These are phyloP conservation scores for Cynara cardunculus DNA, from an alignment of 129 eudicot genomes.

Conservation along the genomic window DNA sequence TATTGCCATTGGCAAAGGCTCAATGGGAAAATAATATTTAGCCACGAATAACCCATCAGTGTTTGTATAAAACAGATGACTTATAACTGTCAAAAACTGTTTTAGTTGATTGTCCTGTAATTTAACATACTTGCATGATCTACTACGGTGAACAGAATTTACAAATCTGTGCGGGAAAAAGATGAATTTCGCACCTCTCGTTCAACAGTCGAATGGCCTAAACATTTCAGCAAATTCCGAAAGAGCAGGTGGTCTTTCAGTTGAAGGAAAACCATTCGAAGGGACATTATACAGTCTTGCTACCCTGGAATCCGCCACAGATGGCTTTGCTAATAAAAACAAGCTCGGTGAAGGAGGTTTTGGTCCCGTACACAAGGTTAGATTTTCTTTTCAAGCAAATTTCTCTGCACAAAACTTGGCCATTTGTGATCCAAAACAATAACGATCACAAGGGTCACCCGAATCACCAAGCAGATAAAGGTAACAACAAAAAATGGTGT, in stretches of 20 bases:
- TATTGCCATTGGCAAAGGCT: background rate
- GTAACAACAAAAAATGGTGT: background rate
- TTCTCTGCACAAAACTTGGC: background rate
- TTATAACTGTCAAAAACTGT: background rate
- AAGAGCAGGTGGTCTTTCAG: conserved; percentile 22
- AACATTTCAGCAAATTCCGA: conserved; percentile 30
- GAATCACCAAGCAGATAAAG: background rate
- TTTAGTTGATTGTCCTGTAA: background rate
- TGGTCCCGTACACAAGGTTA: conserved; percentile 60
- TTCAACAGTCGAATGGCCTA: conserved; percentile 20
- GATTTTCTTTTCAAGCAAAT: background rate
- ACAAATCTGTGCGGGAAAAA: conserved; percentile 10
- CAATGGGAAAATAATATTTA: background rate
- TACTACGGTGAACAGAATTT: conserved; percentile 18
- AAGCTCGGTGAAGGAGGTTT: conserved; percentile 76
- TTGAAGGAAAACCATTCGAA: conserved; percentile 31
- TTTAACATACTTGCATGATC: background rate
- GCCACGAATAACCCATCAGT: background rate
- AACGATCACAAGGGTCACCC: background rate
- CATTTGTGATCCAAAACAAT: background rate
- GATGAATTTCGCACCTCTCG: background rate
- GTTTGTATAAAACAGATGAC: background rate
- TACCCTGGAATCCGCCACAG: conserved; percentile 42
- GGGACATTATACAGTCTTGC: conserved; percentile 33
- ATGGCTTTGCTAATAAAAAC: conserved; percentile 42